phyloP scores from a whole-genome alignment of 1,139 yeast species.

The Geotrichum bryndzae region DNA sequence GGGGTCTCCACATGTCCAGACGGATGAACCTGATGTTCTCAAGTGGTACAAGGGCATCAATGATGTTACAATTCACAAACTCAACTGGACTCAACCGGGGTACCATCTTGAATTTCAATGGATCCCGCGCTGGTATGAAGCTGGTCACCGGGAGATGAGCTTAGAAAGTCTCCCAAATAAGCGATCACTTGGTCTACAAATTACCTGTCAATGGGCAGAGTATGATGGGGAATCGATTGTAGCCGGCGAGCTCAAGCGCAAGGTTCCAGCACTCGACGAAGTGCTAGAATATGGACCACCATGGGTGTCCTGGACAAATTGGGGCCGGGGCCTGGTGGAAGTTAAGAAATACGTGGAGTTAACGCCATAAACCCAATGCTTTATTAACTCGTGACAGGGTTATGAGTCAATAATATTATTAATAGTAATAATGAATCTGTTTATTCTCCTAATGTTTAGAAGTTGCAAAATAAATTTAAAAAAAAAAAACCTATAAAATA shows the following conservation, averaged over 20 bases:
- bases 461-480: neutral
- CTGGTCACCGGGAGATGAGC: constrained; percentile 24
- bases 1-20: neutral
- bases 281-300: constrained; percentile 58
- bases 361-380: neutral
- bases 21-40: constrained; percentile 19
- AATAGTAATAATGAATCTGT: constrained; percentile 21
- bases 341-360: constrained; percentile 44
- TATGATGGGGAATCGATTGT: constrained; percentile 43
- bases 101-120: constrained; percentile 68
- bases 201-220: constrained; percentile 74
- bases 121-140: constrained; percentile 61
- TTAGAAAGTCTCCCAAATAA: constrained; percentile 17
- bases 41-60: constrained; percentile 49
- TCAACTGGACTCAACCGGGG: constrained; percentile 49
- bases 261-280: constrained; percentile 67
- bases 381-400: neutral
- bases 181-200: constrained; percentile 44
- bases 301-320: constrained; percentile 59
- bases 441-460: neutral
- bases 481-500: neutral
- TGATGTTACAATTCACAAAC: constrained; percentile 54
- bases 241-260: constrained; percentile 36
- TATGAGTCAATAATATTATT: too few relatives aligned
- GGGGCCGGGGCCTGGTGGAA: constrained; percentile 59